These are phyloP conservation scores for Naganishia sp. DNA, from an alignment of 1,284 basidiomycete species.

Conservation along the genomic window DNA sequence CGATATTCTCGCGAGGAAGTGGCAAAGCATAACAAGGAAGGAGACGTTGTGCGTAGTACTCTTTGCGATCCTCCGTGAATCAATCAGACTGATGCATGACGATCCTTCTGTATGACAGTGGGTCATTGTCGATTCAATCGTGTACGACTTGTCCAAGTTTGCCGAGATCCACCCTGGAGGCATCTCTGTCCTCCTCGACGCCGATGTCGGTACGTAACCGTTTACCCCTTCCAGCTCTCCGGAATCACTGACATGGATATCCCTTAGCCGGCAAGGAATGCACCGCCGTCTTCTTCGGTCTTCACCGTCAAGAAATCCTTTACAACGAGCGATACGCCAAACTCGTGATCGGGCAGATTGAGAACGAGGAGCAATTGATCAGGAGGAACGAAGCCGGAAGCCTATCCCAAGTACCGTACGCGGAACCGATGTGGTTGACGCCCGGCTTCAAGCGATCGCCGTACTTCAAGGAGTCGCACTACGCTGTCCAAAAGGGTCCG, in stretches of 20 bases:
- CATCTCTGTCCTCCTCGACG: slow-evolving; percentile 67
- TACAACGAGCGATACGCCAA: slow-evolving; percentile 69
- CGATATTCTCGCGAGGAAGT: slow-evolving; percentile 53
- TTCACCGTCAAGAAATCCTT: slow-evolving; percentile 78
- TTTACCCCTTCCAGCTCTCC: no score
- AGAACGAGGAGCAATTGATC: slow-evolving; percentile 63
- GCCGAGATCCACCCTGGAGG: slow-evolving; percentile 80
- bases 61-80: neutral
- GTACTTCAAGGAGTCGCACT: slow-evolving; percentile 71
- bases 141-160: slow-evolving; percentile 79
- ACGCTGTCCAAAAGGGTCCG: slow-evolving; percentile 51
- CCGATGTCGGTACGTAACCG: slow-evolving; percentile 65
- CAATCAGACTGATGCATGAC: neutral
- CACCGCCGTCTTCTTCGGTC: slow-evolving; percentile 78
- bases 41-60: slow-evolving; percentile 57
- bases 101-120: slow-evolving; percentile 53
- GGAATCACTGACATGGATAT: neutral
- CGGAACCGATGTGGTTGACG: slow-evolving; percentile 80
- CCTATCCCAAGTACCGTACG: slow-evolving; percentile 71
- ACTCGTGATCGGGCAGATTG: slow-evolving; percentile 68
- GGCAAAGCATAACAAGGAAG: slow-evolving; percentile 70
- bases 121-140: slow-evolving; percentile 78
- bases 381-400: slow-evolving; percentile 63
- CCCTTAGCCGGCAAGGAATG: slow-evolving; percentile 72
- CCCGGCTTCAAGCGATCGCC: slow-evolving; percentile 71